Percentiles rank a stretch among this genome's conserved stretches.
phyloP scores from a whole-genome alignment of 2,329 filamentous ascomycete species.

The Alternaria burnsii region DNA sequence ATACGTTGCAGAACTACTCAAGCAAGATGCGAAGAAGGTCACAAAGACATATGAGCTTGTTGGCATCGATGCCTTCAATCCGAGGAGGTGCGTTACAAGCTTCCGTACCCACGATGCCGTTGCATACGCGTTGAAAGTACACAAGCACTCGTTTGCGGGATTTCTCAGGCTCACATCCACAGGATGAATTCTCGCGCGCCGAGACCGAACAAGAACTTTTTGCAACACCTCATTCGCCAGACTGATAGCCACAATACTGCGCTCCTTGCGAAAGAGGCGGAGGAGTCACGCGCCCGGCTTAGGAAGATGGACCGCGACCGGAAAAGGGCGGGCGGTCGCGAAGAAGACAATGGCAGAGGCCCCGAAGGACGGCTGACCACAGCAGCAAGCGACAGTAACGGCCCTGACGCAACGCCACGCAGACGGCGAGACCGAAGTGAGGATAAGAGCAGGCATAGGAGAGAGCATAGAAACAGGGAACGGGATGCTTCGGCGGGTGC shows the following conservation, averaged over 20 bases:
- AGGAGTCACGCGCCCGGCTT: slow-evolving; percentile 77
- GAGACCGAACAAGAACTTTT: slow-evolving; percentile 90
- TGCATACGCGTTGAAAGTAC: slow-evolving; percentile 15
- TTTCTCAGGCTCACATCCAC: slow-evolving; percentile 1
- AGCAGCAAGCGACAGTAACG: slow-evolving; percentile 25
- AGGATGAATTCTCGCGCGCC: slow-evolving; percentile 73
- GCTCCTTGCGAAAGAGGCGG: slow-evolving; percentile 81
- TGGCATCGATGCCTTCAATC: slow-evolving; percentile 73
- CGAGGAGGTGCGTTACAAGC: slow-evolving; percentile 58
- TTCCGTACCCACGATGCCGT: slow-evolving; percentile 11
- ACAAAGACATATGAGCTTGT: slow-evolving; percentile 77
- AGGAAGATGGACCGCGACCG: slow-evolving; percentile 50
- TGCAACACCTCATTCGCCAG: slow-evolving; percentile 86
- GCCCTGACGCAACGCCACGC: slow-evolving; percentile 22
- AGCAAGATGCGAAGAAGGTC: slow-evolving; percentile 78
- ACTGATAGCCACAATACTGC: slow-evolving; percentile 90
- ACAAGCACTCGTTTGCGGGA: neutral
- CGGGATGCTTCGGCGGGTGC: slow-evolving; percentile 5
- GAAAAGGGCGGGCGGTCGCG: slow-evolving; percentile 19
- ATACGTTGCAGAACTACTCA: slow-evolving; percentile 80
- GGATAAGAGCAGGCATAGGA: slow-evolving; percentile 24
- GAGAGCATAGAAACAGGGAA: slow-evolving; percentile 18
- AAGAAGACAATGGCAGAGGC: slow-evolving; percentile 22
- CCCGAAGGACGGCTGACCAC: slow-evolving; percentile 36
- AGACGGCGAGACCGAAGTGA: slow-evolving; percentile 26